Percentiles rank a stretch among this genome's conserved stretches.
Evolutionary conservation across 495 filamentous ascomycete species (phyloP).

Genomic region (Aspergillus cavernicola): DNA sequence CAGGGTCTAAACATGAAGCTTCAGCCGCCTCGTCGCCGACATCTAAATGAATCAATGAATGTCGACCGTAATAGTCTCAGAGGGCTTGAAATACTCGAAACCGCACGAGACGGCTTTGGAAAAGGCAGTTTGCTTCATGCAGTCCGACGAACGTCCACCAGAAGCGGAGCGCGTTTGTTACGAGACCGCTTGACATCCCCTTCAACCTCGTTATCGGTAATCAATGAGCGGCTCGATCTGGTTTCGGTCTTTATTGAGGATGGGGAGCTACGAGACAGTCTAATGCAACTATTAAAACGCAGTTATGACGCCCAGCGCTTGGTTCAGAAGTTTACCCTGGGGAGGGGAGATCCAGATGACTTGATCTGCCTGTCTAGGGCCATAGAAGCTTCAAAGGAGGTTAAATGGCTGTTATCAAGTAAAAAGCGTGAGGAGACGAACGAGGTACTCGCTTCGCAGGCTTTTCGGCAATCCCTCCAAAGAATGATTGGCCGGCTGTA

Average conservation of each 20-base stretch:
- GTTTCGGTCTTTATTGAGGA: constrained; percentile 68
- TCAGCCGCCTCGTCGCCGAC: constrained; percentile 72
- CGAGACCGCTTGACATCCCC: constrained; percentile 79
- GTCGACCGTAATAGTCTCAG: constrained; percentile 91
- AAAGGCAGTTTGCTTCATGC: constrained; percentile 86
- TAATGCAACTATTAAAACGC: constrained; percentile 63
- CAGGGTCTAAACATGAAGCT: constrained; percentile 79
- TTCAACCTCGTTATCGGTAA: constrained; percentile 74
- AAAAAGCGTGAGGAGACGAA: neutral
- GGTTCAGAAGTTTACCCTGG: constrained; percentile 88
- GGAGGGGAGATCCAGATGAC: constrained; percentile 92
- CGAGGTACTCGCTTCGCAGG: constrained; percentile 16
- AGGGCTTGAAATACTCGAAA: constrained; percentile 82
- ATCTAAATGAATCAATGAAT: constrained; percentile 70
- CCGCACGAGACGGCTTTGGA: constrained; percentile 66
- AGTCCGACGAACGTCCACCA: constrained; percentile 83
- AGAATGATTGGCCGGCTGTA: constrained; percentile 58
- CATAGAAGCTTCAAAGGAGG: constrained; percentile 70
- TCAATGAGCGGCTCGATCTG: constrained; percentile 77
- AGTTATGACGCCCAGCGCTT: constrained; percentile 85
- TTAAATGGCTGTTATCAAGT: constrained; percentile 48
- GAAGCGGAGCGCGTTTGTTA: constrained; percentile 80
- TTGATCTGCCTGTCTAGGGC: constrained; percentile 77
- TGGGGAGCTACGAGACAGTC: constrained; percentile 59
- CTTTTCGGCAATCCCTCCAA: constrained; percentile 29